phyloP scores from a whole-genome alignment of 192 early-diverging fungal genomes.

The Ramicandelaber brevisporus region DNA sequence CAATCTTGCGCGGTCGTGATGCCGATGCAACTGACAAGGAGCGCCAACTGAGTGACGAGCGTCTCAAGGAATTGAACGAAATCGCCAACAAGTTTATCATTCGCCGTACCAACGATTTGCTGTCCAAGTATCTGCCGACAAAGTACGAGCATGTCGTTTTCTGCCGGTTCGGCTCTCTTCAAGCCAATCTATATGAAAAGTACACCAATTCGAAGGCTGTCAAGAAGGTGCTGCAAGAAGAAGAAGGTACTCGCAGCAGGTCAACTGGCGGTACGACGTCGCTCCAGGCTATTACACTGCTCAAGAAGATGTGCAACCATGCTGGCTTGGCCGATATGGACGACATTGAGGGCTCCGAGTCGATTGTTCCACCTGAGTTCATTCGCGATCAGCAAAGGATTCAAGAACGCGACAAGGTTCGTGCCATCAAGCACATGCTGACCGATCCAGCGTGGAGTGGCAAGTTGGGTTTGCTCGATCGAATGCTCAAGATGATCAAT shows the following conservation, averaged over 20 bases:
- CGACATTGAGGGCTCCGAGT: conserved; percentile 29
- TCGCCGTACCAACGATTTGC: conserved; percentile 80
- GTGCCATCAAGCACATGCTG: conserved; percentile 3
- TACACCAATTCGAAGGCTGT: conserved; percentile 47
- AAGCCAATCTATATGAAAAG: conserved; percentile 55
- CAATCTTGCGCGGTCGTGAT: conserved; percentile 83
- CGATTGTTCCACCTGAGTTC: conserved; percentile 24
- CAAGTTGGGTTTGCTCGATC: conserved; percentile 64
- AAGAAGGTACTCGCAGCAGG: conserved; percentile 27
- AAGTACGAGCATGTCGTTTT: conserved; percentile 99
- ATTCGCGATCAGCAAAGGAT: conserved; percentile 5
- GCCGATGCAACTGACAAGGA: conserved; percentile 64
- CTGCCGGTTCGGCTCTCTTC: conserved; percentile 50
- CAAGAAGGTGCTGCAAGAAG: conserved; percentile 2
- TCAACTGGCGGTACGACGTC: conserved; percentile 58
- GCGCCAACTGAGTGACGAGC: conserved; percentile 48
- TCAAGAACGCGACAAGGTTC: conserved; percentile 1
- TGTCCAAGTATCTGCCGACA: conserved; percentile 88
- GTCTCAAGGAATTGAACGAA: conserved; percentile 53
- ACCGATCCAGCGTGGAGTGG: conserved; percentile 53
- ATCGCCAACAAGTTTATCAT: conserved; percentile 93
- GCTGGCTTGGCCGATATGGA: conserved; percentile 61
- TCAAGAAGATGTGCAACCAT: conserved; percentile 97
- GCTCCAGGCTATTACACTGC: conserved; percentile 63
- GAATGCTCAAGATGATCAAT: conserved; percentile 48